Evolutionary conservation across 2,329 filamentous ascomycete species (phyloP).

Genomic region (Calonectria multiphialidica): DNA sequence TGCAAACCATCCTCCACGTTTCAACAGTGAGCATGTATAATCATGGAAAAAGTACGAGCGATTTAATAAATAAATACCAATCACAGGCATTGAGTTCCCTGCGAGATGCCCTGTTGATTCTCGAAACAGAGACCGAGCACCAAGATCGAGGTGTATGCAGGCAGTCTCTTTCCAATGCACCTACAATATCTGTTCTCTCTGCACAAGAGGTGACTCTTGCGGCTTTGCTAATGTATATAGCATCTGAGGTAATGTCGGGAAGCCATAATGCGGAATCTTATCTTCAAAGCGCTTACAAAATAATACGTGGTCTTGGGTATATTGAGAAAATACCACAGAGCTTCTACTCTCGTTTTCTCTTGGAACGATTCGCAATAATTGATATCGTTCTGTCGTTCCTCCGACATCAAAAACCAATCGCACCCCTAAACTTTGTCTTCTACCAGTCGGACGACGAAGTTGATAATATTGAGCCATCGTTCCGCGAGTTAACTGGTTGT

Average conservation of each 20-base stretch:
- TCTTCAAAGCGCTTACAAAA: conserved; percentile 2
- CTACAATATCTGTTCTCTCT: not conserved
- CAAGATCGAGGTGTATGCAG: not conserved
- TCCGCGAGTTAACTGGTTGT: conserved; percentile 4
- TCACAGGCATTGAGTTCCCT: conserved; percentile 13
- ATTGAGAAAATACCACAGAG: not conserved
- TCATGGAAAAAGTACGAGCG: conserved; percentile 3
- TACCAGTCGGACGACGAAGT: not conserved
- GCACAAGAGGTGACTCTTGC: conserved; percentile 14
- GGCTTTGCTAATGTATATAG: conserved; percentile 18
- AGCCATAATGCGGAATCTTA: conserved; percentile 3
- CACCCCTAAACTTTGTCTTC: not conserved
- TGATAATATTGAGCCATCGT: not conserved
- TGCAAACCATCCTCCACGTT: conserved; percentile 19
- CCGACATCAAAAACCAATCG: not conserved
- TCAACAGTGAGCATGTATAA: conserved; percentile 24
- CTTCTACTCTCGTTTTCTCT: conserved; percentile 6
- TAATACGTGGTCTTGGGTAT: not conserved
- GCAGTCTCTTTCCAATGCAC: not conserved
- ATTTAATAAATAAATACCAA: conserved; percentile 1
- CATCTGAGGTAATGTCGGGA: conserved; percentile 21
- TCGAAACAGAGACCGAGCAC: not conserved
- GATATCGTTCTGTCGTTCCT: conserved; percentile 4
- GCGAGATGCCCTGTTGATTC: not conserved
- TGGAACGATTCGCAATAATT: conserved; percentile 3